Percentiles rank a stretch among this genome's conserved stretches.
Evolutionary conservation across 352 stramenopile genomes (phyloP).

Genomic region (Elongisporangium undulatum): DNA sequence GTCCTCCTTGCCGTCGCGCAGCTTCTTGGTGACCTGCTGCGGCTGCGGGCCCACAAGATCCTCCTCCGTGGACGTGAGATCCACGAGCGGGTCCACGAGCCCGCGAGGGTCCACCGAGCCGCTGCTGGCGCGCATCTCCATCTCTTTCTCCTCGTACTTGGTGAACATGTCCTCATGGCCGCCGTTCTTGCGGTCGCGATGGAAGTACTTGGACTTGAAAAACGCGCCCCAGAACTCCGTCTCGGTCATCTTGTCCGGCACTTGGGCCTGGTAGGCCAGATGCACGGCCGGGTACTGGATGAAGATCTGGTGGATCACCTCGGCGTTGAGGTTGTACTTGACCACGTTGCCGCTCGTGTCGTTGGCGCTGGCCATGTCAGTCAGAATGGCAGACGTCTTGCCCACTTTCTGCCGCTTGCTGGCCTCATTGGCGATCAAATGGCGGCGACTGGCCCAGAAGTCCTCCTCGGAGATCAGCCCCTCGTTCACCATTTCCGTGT

Average conservation of each 20-base stretch:
- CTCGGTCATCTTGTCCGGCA: conserved; percentile 87
- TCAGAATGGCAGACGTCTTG: conserved; percentile 83
- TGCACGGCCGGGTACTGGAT: conserved; percentile 87
- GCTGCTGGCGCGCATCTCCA: conserved; percentile 34
- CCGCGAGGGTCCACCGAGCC: conserved; percentile 50
- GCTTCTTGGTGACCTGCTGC: conserved; percentile 14
- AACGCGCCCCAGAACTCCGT: conserved; percentile 87
- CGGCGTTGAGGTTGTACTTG: conserved; percentile 88
- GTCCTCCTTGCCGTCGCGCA: conserved; percentile 38
- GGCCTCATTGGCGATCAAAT: conserved; percentile 80
- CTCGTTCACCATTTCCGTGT: conserved; percentile 87
- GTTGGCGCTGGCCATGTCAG: conserved; percentile 70
- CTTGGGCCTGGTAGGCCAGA: conserved; percentile 77
- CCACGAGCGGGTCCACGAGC: conserved; percentile 72
- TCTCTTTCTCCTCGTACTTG: conserved; percentile 78
- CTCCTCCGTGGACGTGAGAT: conserved; percentile 69
- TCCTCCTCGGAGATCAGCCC: conserved; percentile 83
- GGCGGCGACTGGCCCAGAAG: conserved; percentile 79
- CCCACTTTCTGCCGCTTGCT: conserved; percentile 83
- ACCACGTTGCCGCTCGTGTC: conserved; percentile 69
- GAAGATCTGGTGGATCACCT: conserved; percentile 90
- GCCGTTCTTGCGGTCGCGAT: conserved; percentile 74
- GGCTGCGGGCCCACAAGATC: conserved; percentile 43
- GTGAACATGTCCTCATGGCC: conserved; percentile 81
- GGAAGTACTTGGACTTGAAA: conserved; percentile 90